Evolutionary conservation across 2,329 filamentous ascomycete species (phyloP).

Genomic region (Nemania diffusa): DNA sequence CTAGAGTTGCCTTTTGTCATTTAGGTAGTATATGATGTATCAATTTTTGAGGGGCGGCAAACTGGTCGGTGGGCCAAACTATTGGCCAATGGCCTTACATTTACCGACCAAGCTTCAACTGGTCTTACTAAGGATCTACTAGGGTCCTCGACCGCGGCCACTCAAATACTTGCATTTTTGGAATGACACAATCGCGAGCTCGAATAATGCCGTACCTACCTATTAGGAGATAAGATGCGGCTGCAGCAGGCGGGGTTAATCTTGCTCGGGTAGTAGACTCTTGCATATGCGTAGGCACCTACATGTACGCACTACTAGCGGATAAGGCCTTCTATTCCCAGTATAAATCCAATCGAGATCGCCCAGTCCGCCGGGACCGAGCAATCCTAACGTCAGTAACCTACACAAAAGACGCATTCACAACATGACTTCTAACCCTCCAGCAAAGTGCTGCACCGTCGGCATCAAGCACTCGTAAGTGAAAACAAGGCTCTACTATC

Average conservation of each 20-base stretch:
- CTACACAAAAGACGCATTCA: slow-evolving; percentile 4
- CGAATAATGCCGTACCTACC: too few relatives aligned
- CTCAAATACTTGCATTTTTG: not conserved
- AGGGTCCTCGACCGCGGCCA: not conserved
- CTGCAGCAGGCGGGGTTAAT: slow-evolving; percentile 1
- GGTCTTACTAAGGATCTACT: not conserved
- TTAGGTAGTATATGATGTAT: too few relatives aligned
- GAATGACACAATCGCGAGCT: slow-evolving; percentile 16
- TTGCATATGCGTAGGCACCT: not conserved
- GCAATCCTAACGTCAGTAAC: not conserved
- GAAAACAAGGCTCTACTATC: not conserved
- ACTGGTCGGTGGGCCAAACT: too few relatives aligned
- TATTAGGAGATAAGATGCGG: not conserved
- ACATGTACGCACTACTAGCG: not conserved
- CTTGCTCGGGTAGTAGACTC: not conserved
- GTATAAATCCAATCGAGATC: slow-evolving; percentile 1
- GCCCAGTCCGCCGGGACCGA: not conserved
- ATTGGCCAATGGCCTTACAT: too few relatives aligned
- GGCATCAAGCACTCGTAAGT: slow-evolving; percentile 66
- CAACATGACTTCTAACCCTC: slow-evolving; percentile 65
- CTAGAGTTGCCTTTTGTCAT: too few relatives aligned
- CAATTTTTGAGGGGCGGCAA: too few relatives aligned
- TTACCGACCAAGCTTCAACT: not conserved
- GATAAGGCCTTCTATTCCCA: not conserved
- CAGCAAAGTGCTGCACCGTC: slow-evolving; percentile 62